Evolutionary conservation across 768 basidiomycete genomes (phyloP).

Genomic region (Fomitopsis serialis): DNA sequence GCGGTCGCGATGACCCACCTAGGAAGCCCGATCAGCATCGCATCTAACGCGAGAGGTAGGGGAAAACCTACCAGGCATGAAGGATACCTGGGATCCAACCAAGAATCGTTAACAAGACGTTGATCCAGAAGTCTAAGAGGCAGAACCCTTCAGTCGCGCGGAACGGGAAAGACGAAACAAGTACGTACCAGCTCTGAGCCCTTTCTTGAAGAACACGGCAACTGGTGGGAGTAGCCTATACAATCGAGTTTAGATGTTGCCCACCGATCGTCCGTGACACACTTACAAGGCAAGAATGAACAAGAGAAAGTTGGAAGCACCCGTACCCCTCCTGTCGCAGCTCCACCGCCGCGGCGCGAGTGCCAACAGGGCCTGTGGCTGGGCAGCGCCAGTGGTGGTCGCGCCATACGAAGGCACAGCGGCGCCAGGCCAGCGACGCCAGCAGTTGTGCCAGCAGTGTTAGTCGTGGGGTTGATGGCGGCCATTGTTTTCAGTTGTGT

Average conservation of each 20-base stretch:
- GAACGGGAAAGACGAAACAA: too few species aligned
- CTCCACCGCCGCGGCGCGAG: not conserved
- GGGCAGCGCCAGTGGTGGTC: not conserved
- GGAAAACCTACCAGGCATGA: constrained; percentile 32
- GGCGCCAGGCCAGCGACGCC: too few species aligned
- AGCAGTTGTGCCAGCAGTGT: too few species aligned
- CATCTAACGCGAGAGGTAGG: too few species aligned
- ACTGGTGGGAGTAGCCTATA: constrained; percentile 18
- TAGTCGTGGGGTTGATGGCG: too few species aligned
- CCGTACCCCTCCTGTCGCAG: constrained; percentile 10
- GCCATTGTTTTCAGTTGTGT: too few species aligned
- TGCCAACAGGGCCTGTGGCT: not conserved
- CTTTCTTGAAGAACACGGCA: constrained; percentile 25
- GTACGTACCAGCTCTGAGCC: constrained; percentile 18
- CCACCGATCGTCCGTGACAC: too few species aligned
- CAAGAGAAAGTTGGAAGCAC: constrained; percentile 18
- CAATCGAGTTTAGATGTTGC: not conserved
- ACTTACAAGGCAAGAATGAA: constrained; percentile 30
- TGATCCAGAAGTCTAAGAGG: constrained; percentile 30
- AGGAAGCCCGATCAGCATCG: too few species aligned
- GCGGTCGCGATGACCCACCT: too few species aligned
- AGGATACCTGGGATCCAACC: constrained; percentile 40
- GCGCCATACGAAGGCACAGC: too few species aligned
- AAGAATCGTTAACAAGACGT: constrained; percentile 35
- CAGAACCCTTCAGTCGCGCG: too few species aligned